A percentile compares a stretch with the other conserved stretches of the same genome.
phyloP scores from a whole-genome alignment of 2,329 filamentous ascomycete species.

The Cryphonectria radicalis region DNA sequence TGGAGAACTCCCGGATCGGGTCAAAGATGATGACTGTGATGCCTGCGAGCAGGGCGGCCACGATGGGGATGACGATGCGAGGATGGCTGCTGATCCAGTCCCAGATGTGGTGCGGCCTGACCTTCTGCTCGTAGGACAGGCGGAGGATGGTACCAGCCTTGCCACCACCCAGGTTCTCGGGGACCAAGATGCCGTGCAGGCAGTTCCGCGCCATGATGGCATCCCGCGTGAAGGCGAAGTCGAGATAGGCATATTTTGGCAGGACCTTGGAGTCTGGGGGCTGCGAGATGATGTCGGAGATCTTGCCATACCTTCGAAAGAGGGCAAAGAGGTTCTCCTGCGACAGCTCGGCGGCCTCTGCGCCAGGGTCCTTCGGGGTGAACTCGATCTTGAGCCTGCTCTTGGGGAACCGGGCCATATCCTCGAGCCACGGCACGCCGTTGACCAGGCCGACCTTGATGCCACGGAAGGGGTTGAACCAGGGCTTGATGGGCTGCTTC shows the following conservation, averaged over 20 bases:
- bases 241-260: slow-evolving; percentile 79
- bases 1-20: slow-evolving; percentile 90
- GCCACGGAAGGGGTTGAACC: slow-evolving; percentile 82
- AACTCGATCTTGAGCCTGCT: slow-evolving; percentile 82
- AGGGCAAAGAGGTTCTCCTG: slow-evolving; percentile 87
- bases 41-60: slow-evolving; percentile 81
- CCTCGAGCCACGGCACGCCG: slow-evolving; percentile 92
- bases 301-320: slow-evolving; percentile 88
- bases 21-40: slow-evolving; percentile 90
- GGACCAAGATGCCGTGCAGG: slow-evolving; percentile 80
- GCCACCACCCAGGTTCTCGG: slow-evolving; percentile 72
- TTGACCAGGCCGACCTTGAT: slow-evolving; percentile 75
- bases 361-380: slow-evolving; percentile 72
- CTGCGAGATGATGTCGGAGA: slow-evolving; percentile 82
- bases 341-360: slow-evolving; percentile 74
- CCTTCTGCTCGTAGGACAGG: slow-evolving; percentile 80
- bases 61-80: slow-evolving; percentile 79
- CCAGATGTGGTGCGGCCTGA: slow-evolving; percentile 78
- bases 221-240: slow-evolving; percentile 73
- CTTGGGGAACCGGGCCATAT: slow-evolving; percentile 73
- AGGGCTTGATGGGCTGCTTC: slow-evolving; percentile 76
- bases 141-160: slow-evolving; percentile 76
- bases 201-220: slow-evolving; percentile 92
- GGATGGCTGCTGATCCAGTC: slow-evolving; percentile 89
- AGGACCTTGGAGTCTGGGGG: slow-evolving; percentile 83